Evolutionary conservation across 1,139 yeast species (phyloP).

Genomic region (Lodderomyces elongisporus): DNA sequence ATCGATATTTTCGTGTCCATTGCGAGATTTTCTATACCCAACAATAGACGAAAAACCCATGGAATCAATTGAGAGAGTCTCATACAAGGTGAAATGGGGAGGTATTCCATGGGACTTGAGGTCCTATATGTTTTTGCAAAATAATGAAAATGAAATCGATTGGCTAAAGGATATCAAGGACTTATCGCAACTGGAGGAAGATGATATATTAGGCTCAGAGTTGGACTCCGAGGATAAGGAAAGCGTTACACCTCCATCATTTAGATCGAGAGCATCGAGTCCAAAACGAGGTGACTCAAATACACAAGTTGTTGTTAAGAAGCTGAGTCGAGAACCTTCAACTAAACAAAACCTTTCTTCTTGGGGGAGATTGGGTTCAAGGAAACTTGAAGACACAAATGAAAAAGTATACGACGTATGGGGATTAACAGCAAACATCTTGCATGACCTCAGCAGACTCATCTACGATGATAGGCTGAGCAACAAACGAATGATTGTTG

Average conservation of each 20-base stretch:
- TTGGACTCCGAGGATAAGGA: conserved; percentile 14
- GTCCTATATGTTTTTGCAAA: conserved; percentile 56
- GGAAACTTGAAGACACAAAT: conserved; percentile 34
- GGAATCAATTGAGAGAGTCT: conserved; percentile 44
- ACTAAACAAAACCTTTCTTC: conserved; percentile 8
- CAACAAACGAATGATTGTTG: conserved; percentile 28
- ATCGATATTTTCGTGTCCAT: conserved; percentile 63
- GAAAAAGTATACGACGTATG: conserved; percentile 65
- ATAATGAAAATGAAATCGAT: conserved; percentile 48
- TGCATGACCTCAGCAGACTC: conserved; percentile 70
- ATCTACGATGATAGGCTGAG: conserved; percentile 25
- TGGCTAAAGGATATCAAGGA: conserved; percentile 64
- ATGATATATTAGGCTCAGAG: conserved; percentile 14
- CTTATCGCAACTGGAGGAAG: conserved; percentile 42
- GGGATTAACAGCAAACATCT: conserved; percentile 87
- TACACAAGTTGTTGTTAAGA: no score
- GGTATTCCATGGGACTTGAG: conserved; percentile 63
- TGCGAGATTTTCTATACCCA: conserved; percentile 54
- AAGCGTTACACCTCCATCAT: conserved; percentile 12
- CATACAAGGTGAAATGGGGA: conserved; percentile 55
- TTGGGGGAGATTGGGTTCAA: conserved; percentile 43
- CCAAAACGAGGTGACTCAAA: conserved; percentile 1
- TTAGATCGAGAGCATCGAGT: conserved; percentile 1
- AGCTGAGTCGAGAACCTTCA: neutral
- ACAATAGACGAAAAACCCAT: conserved; percentile 19